Evolutionary conservation across 768 basidiomycete species (phyloP).

Genomic region (Auriscalpium orientale): DNA sequence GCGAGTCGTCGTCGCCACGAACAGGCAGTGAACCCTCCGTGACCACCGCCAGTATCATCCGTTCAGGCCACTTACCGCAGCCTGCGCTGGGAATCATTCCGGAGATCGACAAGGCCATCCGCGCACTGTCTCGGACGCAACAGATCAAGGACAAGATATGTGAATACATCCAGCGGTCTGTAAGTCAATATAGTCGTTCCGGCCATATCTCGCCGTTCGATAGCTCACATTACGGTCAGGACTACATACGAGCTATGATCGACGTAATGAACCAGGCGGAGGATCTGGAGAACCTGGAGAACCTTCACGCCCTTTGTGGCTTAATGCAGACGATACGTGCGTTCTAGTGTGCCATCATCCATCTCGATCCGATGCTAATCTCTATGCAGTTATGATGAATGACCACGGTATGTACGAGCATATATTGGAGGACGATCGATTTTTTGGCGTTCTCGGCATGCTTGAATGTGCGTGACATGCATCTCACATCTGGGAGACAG

Average conservation of each 20-base stretch:
- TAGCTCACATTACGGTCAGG: slow-evolving; percentile 33
- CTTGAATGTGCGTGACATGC: slow-evolving; percentile 73
- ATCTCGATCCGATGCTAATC: background rate
- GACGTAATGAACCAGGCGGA: slow-evolving; percentile 83
- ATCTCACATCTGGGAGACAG: slow-evolving; percentile 2
- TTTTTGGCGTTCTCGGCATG: slow-evolving; percentile 90
- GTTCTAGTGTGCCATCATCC: slow-evolving; percentile 20
- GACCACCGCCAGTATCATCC: slow-evolving; percentile 58
- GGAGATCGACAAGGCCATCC: slow-evolving; percentile 76
- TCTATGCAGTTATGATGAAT: slow-evolving; percentile 77
- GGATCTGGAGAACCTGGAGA: slow-evolving; percentile 85
- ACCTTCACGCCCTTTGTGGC: slow-evolving; percentile 83
- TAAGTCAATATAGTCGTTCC: slow-evolving; percentile 32
- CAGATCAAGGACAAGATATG: slow-evolving; percentile 76
- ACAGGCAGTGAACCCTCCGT: slow-evolving; percentile 49
- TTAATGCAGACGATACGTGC: slow-evolving; percentile 92
- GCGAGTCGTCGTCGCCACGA: slow-evolving; percentile 52
- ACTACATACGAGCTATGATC: slow-evolving; percentile 83
- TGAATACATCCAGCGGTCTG: slow-evolving; percentile 82
- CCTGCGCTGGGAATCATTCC: slow-evolving; percentile 72
- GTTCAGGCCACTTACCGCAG: slow-evolving; percentile 64
- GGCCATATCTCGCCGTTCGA: too few relatives aligned
- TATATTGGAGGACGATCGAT: slow-evolving; percentile 87
- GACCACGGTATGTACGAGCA: slow-evolving; percentile 94
- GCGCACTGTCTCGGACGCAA: slow-evolving; percentile 64